Conservation (phyloP, 2,329 filamentous ascomycete species). For the Hyphodiscus sp. region DNA sequence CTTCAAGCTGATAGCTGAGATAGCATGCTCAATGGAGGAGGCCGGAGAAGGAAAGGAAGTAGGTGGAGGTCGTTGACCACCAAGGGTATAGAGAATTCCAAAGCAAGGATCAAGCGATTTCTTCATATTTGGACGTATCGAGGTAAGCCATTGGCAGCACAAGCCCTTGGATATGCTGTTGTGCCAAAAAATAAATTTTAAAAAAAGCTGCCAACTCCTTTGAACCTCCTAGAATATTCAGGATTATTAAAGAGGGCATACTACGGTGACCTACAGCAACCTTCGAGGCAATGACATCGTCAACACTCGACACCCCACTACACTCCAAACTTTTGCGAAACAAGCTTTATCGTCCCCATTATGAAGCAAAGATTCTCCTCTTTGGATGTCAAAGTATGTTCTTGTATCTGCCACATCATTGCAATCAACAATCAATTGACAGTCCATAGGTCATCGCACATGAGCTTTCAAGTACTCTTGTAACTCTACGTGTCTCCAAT, state of each 20-base stretch:
- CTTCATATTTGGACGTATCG: too few relatives aligned
- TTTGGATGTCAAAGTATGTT: constrained; percentile 62
- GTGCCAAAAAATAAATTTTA: too few relatives aligned
- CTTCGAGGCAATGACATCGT: constrained; percentile 7
- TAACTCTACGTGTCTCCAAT: constrained; percentile 78
- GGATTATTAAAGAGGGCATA: background rate
- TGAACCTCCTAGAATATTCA: too few relatives aligned
- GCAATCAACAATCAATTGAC: constrained; percentile 1
- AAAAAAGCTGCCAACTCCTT: too few relatives aligned
- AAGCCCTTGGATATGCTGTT: too few relatives aligned
- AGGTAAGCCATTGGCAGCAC: too few relatives aligned
- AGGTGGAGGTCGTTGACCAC: too few relatives aligned
- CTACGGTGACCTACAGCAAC: background rate
- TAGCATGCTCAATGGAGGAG: too few relatives aligned
- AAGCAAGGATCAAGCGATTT: too few relatives aligned
- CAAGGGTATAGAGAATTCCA: background rate
- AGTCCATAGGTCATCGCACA: constrained; percentile 74
- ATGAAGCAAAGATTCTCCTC: constrained; percentile 81
- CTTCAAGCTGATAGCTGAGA: too few relatives aligned
- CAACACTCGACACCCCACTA: constrained; percentile 11
- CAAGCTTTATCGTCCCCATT: constrained; percentile 5
- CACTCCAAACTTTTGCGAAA: constrained; percentile 4
- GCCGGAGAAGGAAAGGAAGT: too few relatives aligned
- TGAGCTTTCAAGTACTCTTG: constrained; percentile 74
- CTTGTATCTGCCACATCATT: background rate